Conservation (phyloP, 495 filamentous ascomycete species). For the Aspergillus campestris region DNA sequence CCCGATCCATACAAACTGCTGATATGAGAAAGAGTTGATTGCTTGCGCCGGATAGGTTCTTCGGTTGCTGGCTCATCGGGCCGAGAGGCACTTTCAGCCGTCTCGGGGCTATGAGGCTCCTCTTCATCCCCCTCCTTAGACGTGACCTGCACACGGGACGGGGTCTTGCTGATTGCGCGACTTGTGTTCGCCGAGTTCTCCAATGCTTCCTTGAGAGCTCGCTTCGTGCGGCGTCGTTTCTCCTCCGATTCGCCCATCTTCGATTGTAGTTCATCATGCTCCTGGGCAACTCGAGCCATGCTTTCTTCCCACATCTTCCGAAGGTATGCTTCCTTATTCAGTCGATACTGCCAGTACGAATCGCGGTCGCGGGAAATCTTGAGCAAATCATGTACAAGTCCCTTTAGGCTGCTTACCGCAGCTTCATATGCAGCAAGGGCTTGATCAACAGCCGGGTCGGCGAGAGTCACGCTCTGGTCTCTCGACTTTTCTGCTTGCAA, state of each 20-base stretch:
- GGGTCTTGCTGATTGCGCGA: conserved; percentile 29
- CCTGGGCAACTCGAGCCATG: conserved; percentile 86
- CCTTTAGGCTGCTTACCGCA: conserved; percentile 80
- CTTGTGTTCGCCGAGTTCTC: conserved; percentile 47
- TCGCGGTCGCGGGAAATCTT: conserved; percentile 91
- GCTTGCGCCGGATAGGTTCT: conserved; percentile 17
- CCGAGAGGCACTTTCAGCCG: conserved; percentile 6
- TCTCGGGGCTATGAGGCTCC: conserved; percentile 11
- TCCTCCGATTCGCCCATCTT: conserved; percentile 83
- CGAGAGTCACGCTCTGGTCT: conserved; percentile 60
- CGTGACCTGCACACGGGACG: conserved; percentile 14
- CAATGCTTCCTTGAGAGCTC: conserved; percentile 78
- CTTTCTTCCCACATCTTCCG: conserved; percentile 97
- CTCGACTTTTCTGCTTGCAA: conserved; percentile 62
- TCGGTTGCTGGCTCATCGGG: conserved; percentile 1
- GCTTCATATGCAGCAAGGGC: conserved; percentile 83
- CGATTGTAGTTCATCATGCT: conserved; percentile 84
- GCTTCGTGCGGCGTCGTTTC: conserved; percentile 82
- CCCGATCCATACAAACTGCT: conserved; percentile 63
- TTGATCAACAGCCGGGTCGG: conserved; percentile 65
- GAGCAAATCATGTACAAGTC: conserved; percentile 75
- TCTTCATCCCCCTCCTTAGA: conserved; percentile 8
- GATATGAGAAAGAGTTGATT: conserved; percentile 24
- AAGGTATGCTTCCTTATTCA: conserved; percentile 81
- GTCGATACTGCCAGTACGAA: conserved; percentile 90